phyloP scores from a whole-genome alignment of 2,329 filamentous ascomycete species.

The Zymoseptoria ardabiliae region DNA sequence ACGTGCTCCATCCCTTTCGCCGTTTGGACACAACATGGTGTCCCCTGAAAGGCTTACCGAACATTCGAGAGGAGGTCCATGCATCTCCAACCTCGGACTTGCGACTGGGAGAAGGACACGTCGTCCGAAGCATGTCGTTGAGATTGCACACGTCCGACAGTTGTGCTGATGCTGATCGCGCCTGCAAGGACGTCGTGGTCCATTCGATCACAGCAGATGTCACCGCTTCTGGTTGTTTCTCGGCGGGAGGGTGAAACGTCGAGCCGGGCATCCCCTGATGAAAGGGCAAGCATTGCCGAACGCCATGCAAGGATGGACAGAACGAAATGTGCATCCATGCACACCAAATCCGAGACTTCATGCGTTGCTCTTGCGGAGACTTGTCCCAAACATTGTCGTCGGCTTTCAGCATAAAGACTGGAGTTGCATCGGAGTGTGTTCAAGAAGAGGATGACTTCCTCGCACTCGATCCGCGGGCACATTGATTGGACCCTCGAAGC shows the following conservation, averaged over 20 bases:
- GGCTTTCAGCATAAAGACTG: background rate
- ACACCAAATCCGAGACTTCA: background rate
- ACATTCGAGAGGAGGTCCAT: too few species aligned
- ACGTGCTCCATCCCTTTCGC: too few species aligned
- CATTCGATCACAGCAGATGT: background rate
- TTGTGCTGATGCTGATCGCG: background rate
- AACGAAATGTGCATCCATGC: background rate
- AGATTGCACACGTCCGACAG: background rate
- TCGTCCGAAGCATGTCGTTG: background rate
- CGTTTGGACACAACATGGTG: too few species aligned
- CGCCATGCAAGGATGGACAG: background rate
- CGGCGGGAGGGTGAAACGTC: too few species aligned
- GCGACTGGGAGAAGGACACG: background rate
- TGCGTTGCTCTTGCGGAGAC: background rate
- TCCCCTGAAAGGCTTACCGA: too few species aligned
- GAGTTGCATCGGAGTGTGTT: background rate
- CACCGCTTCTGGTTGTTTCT: background rate
- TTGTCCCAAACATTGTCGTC: background rate
- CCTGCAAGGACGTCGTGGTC: background rate
- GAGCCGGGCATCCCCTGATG: background rate
- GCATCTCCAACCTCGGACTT: too few species aligned
- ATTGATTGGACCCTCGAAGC: background rate
- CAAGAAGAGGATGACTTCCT: background rate
- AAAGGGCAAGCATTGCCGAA: background rate
- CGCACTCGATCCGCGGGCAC: background rate